Evolutionary conservation across 805 yeast species (phyloP).

Genomic region (Teunomyces gatunensis): DNA sequence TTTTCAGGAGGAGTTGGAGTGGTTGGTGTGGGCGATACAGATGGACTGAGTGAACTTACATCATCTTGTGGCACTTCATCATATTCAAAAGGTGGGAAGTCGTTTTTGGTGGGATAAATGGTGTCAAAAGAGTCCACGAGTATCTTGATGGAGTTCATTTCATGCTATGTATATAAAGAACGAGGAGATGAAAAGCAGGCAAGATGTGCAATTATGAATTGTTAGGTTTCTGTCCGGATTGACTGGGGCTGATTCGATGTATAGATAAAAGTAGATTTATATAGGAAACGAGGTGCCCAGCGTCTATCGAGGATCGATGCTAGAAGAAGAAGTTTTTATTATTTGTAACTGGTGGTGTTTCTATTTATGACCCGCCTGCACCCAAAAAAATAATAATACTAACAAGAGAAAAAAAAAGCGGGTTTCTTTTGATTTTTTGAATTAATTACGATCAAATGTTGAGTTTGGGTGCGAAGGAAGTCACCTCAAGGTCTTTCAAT

Average conservation of each 20-base stretch:
- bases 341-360: background rate
- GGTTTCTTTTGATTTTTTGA: background rate
- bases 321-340: background rate
- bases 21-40: background rate
- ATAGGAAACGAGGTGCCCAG: background rate
- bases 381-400: conserved; percentile 1
- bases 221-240: too few relatives aligned
- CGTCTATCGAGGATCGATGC: background rate
- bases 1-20: background rate
- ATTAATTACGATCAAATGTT: background rate
- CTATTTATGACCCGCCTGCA: conserved; percentile 3
- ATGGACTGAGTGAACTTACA: background rate
- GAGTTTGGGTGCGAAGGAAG: background rate
- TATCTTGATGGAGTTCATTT: conserved; percentile 36
- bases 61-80: conserved; percentile 4
- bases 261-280: too few relatives aligned
- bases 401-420: background rate
- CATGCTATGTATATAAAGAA: background rate
- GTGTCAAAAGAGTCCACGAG: conserved; percentile 33
- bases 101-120: conserved; percentile 13
- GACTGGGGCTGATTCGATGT: background rate
- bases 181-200: too few relatives aligned
- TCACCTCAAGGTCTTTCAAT: background rate
- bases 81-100: conserved; percentile 8
- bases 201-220: too few relatives aligned